Conservation (phyloP, 495 filamentous ascomycete species). For the Penicillium desertorum region DNA sequence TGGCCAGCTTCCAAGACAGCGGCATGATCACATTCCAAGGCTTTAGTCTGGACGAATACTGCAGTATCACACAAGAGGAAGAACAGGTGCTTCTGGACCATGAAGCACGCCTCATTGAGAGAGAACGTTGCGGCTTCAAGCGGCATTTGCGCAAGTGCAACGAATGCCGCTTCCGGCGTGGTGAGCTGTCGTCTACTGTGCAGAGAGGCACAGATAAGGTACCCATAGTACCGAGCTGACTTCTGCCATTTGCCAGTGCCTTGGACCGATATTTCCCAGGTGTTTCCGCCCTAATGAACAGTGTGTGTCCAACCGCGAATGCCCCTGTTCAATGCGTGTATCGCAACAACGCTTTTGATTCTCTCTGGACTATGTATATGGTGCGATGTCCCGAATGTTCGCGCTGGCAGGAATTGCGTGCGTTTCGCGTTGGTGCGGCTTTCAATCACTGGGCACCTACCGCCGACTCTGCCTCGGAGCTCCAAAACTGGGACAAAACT, state of each 20-base stretch:
- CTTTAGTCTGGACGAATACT: slow-evolving; percentile 3
- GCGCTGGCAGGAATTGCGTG: slow-evolving; percentile 12
- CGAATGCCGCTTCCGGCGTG: slow-evolving; percentile 12
- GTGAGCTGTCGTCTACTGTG: neutral
- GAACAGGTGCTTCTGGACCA: slow-evolving; percentile 1
- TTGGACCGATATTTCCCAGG: slow-evolving; percentile 13
- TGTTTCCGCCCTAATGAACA: neutral
- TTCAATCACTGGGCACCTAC: neutral
- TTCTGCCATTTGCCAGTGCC: neutral
- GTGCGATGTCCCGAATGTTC: slow-evolving; percentile 6
- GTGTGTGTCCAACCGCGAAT: slow-evolving; percentile 1
- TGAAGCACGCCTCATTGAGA: slow-evolving; percentile 13
- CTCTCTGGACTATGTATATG: slow-evolving; percentile 7
- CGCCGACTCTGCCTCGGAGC: no score
- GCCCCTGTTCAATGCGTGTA: neutral
- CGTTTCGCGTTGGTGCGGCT: neutral
- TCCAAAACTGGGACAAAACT: neutral
- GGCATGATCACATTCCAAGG: slow-evolving; percentile 5
- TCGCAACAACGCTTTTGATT: neutral
- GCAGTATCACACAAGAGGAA: neutral
- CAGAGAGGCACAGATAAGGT: slow-evolving; percentile 4
- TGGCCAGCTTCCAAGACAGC: slow-evolving; percentile 3
- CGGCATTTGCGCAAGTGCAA: slow-evolving; percentile 20
- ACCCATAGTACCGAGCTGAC: slow-evolving; percentile 9
- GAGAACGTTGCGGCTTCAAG: slow-evolving; percentile 16